phyloP scores from a whole-genome alignment of 345 rosid genomes.

The Populus davidiana region DNA sequence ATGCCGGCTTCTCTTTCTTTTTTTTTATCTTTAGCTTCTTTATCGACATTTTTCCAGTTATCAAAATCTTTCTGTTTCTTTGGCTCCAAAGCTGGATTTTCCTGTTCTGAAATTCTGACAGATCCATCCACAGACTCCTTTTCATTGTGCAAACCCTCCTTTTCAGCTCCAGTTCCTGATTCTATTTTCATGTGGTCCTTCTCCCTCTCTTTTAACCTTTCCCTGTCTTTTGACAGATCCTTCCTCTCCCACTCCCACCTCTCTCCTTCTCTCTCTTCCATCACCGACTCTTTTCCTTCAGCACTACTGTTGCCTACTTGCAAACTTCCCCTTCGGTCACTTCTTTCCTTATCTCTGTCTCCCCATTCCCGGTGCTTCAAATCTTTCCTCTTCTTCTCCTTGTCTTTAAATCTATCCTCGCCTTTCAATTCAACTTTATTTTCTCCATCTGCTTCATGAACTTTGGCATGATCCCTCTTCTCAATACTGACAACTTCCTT shows the following conservation, averaged over 20 bases:
- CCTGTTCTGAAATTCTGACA: conserved; percentile 59
- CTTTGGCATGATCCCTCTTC: conserved; percentile 54
- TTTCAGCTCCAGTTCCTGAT: conserved; percentile 56
- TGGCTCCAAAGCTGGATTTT: conserved; percentile 48
- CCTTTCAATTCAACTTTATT: conserved; percentile 70
- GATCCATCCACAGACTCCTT: conserved; percentile 70
- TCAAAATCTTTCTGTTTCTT: conserved; percentile 77
- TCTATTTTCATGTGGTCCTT: conserved; percentile 68
- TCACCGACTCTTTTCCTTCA: conserved; percentile 62
- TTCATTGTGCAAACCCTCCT: conserved; percentile 56
- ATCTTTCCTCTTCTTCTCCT: conserved; percentile 89
- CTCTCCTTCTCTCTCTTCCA: conserved; percentile 82
- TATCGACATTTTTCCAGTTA: conserved; percentile 58
- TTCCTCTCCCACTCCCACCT: conserved; percentile 88
- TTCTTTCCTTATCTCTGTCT: conserved; percentile 87
- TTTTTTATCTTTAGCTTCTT: conserved; percentile 76
- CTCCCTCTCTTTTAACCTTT: conserved; percentile 74
- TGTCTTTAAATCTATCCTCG: conserved; percentile 89
- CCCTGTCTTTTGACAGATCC: conserved; percentile 64
- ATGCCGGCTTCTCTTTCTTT: conserved; percentile 71
- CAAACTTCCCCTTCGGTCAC: conserved; percentile 60
- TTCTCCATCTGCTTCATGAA: conserved; percentile 82
- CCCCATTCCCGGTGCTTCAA: conserved; percentile 79
- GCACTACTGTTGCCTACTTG: conserved; percentile 48
- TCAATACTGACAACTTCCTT: conserved; percentile 58